Evolutionary conservation across 2,329 filamentous ascomycete genomes (phyloP), one percentile per base, ranked within the genome.

Genomic region (Xylariaceae sp.): DNA sequence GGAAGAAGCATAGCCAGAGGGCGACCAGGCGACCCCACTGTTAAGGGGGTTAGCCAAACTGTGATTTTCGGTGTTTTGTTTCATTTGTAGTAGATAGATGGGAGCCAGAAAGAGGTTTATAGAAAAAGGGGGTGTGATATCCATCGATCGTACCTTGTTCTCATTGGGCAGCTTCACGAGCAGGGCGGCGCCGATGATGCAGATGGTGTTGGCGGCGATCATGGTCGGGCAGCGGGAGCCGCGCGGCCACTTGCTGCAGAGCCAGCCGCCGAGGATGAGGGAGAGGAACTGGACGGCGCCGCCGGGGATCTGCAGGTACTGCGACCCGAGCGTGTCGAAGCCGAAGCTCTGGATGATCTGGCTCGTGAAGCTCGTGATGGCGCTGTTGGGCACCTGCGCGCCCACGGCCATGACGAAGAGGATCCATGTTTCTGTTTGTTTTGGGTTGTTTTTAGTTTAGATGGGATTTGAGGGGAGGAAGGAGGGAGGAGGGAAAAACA

Each of bases 251-350:
- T 62, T 63, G 0, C 69, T 71, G 50, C 72, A 73, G 16, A 78
- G 59, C 34, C 63, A 65, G 12, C 73, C 73, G 1, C 71, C 72
- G 2, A 61, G 48, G 5, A 79, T 54, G 1, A 77, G 60, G 0
- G 73, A 68, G 1, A 74, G 48, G 48, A 78, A 76, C 43, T 78
- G 73, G 0, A 79, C 66, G 0, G 69, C 73, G 14, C 74, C 75
- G 12, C 74, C 75, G 0, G 76, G 75, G 38, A 81, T 80, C 45
- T 78, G 73, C 8, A 80, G 68, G 42, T 76, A 76, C 43, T 76
- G 73, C 0, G 70, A 71, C 3, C 69, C 67, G 2, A 74, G 57
- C 0, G 68, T 70, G 35, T 67, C 66, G 48, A 73, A 57, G 30
- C 53, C 52, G 39, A 57, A 57, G 28, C 48, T 51, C n/a, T 24